Evolutionary conservation across 768 basidiomycete species (phyloP).

Genomic region (Thelephora ganbajun): DNA sequence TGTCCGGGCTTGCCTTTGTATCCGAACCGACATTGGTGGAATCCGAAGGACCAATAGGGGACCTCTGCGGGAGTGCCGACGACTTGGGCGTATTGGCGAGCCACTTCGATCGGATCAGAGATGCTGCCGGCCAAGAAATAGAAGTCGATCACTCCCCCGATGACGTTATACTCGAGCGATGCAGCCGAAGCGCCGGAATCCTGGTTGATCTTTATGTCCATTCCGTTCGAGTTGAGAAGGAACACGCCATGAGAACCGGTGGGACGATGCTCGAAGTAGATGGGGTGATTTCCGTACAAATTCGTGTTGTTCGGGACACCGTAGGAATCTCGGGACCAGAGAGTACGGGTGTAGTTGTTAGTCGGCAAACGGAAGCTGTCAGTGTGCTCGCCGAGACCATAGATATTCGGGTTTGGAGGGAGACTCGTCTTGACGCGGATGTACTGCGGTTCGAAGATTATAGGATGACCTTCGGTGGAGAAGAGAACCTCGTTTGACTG

Average conservation of each 20-base stretch:
- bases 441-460: conserved; percentile 71
- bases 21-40: conserved; percentile 64
- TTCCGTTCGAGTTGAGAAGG: conserved; percentile 56
- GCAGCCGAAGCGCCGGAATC: conserved; percentile 17
- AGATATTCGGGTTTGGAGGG: conserved; percentile 50
- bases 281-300: conserved; percentile 60
- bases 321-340: conserved; percentile 57
- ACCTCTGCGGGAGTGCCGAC: conserved; percentile 57
- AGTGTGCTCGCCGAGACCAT: conserved; percentile 68
- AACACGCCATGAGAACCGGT: conserved; percentile 61
- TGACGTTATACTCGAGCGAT: conserved; percentile 58
- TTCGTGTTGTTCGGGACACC: conserved; percentile 45
- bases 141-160: conserved; percentile 68
- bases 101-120: conserved; percentile 40
- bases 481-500: conserved; percentile 41
- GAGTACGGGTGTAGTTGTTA: conserved; percentile 26
- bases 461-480: conserved; percentile 40
- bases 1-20: conserved; percentile 33
- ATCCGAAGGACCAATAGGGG: conserved; percentile 61
- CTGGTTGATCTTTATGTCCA: conserved; percentile 58
- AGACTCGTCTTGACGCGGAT: conserved; percentile 55
- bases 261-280: conserved; percentile 57
- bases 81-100: conserved; percentile 56
- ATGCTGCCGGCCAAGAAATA: conserved; percentile 64
- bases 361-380: conserved; percentile 44